Conservation (phyloP, 441 rosid genomes). For the Populus hybrid region DNA sequence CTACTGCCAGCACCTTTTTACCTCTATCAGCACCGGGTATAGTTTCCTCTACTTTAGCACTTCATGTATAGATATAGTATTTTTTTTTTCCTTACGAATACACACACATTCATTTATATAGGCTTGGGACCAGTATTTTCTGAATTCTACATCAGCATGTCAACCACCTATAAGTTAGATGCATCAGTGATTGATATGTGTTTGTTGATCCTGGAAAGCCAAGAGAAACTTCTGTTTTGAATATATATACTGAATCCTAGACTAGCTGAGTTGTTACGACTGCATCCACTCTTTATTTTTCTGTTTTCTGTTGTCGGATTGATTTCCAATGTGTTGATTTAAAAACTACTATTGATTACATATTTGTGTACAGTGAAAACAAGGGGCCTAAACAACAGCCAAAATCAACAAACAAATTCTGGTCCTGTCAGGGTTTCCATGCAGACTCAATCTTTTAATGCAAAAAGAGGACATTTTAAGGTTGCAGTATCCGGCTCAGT, state of each 20-base stretch:
- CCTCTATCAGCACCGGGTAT: constrained; percentile 29
- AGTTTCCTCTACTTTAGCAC: not conserved
- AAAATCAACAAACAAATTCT: not conserved
- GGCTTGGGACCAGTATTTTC: not conserved
- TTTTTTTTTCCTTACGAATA: too few relatives aligned
- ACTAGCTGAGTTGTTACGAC: not conserved
- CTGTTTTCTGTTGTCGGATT: not conserved
- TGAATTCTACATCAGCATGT: not conserved
- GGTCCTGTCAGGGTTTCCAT: constrained; percentile 14
- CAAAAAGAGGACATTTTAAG: not conserved
- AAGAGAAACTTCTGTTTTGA: not conserved
- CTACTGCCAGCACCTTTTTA: not conserved
- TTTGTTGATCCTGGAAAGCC: too few relatives aligned
- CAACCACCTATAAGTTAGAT: not conserved
- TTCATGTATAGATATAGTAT: not conserved
- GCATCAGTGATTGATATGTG: not conserved
- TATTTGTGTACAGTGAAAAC: constrained; percentile 9
- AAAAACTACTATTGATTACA: not conserved
- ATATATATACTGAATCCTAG: not conserved
- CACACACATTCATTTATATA: not conserved
- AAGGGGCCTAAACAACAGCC: constrained; percentile 15
- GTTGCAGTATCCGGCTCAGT: constrained; percentile 20
- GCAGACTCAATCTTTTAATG: constrained; percentile 11
- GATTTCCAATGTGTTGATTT: not conserved
- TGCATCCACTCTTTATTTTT: not conserved